A percentile compares a stretch with the other conserved stretches of the same genome.
Evolutionary conservation across 2,329 filamentous ascomycete genomes (phyloP).

Genomic region (Bipolaris victoriae): DNA sequence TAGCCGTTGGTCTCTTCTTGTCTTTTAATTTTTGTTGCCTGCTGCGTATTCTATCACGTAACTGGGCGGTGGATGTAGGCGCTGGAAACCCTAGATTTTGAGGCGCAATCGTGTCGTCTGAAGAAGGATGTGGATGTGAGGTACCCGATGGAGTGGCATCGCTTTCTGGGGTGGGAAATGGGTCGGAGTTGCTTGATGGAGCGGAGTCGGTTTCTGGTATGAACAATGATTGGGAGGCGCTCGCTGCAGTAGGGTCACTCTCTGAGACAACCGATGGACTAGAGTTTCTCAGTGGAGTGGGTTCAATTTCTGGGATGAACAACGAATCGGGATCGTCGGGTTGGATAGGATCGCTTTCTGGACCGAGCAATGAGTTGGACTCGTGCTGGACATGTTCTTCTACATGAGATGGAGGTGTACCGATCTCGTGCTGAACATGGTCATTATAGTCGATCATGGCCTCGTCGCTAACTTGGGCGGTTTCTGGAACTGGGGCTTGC

Average conservation of each 20-base stretch:
- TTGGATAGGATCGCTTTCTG: background rate
- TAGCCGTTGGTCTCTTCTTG: slow-evolving; percentile 10
- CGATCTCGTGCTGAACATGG: background rate
- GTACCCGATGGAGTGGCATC: no score
- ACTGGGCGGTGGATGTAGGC: background rate
- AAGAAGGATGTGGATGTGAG: no score
- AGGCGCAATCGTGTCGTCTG: background rate
- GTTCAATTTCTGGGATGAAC: slow-evolving; percentile 20
- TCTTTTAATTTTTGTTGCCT: slow-evolving; percentile 18
- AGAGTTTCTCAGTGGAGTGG: background rate
- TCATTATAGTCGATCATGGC: background rate
- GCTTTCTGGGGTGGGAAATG: no score
- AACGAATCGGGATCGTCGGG: slow-evolving; percentile 16
- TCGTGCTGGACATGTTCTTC: background rate
- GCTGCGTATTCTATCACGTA: slow-evolving; percentile 17
- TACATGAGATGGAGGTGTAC: background rate
- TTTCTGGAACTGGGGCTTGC: slow-evolving; percentile 5
- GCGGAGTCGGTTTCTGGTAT: no score
- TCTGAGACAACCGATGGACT: no score
- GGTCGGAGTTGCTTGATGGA: background rate
- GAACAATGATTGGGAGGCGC: no score
- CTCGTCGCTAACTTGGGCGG: background rate
- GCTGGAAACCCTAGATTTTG: slow-evolving; percentile 1
- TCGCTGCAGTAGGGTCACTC: no score
- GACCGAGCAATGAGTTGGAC: background rate